Evolutionary conservation across 768 basidiomycete genomes (phyloP), one percentile per base, ranked within the genome.

Genomic region (Mycena maculata): DNA sequence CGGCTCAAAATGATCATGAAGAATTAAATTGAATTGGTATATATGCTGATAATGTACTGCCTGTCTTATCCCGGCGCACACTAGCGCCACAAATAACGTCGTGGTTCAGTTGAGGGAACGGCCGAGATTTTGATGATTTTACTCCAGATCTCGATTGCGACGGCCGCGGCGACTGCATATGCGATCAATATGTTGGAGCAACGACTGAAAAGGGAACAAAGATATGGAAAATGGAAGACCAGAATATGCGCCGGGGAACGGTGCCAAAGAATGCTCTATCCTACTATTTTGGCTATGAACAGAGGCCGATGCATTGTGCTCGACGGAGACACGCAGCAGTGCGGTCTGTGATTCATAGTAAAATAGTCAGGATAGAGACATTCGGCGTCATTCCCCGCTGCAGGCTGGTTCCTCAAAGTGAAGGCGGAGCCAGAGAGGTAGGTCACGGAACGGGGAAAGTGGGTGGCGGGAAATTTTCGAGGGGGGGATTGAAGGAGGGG

Each of bases 231-330:
- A 20, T 36, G 25, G 4, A 30, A n/a, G 30, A 10, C 31, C 50
- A 5, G n/a, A n/a, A 25, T 8, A 33, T 57, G 39, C 31, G 8
- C 22, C 23, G 49, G 27, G 56, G 20, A 58, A 18, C 16, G n/a
- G 56, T 1, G 9, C 12, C 23, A 13, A 1, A 12, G 28, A n/a
- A 23, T 41, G 56, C 84, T 78, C 81, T 73, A 60, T 31, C 74
- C 79, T 80, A 83, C 83, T 83, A 84, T 85, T 81, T 84, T 80
- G 84, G 82, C 86, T 86, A 87, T 87, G 86, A 87, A 87, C 85
- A 86, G 78, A 84, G 74, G 63, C 73, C 75, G 76, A 33, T 53
- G 72, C 72, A 30, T 73, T 71, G 70, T 76, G 70, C 79, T 79
- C 79, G 68, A 80, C 2, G 68, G 77, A 79, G 78, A 65, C 65